Evolutionary conservation across 1,284 basidiomycete species (phyloP).

Genomic region (Sporisorium scitamineum): DNA sequence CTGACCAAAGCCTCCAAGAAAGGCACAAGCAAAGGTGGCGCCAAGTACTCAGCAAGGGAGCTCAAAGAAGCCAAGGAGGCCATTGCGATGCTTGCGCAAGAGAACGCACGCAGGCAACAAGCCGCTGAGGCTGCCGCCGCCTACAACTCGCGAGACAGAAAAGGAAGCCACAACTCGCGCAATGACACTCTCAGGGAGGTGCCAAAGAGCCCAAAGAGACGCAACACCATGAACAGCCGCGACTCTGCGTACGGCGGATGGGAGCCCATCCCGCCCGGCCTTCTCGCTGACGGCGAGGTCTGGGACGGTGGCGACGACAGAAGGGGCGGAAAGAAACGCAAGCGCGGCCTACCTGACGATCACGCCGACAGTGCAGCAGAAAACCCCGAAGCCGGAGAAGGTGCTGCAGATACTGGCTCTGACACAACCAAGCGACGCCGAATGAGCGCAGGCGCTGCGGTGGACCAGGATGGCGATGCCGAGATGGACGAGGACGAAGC

Average conservation of each 20-base stretch:
- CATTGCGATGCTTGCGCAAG: constrained; percentile 59
- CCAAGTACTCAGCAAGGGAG: constrained; percentile 58
- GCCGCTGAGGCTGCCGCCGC: constrained; percentile 37
- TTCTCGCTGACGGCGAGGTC: constrained; percentile 64
- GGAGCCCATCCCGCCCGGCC: constrained; percentile 75
- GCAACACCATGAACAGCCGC: constrained; percentile 92
- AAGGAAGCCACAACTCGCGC: constrained; percentile 24
- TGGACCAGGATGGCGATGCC: constrained; percentile 29
- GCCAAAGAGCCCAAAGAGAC: constrained; percentile 74
- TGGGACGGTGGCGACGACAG: constrained; percentile 67
- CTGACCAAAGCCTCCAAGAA: constrained; percentile 59
- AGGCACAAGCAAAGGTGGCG: constrained; percentile 37
- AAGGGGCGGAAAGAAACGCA: constrained; percentile 55
- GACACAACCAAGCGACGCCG: constrained; percentile 57
- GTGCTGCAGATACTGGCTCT: constrained; percentile 20
- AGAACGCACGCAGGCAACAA: constrained; percentile 61
- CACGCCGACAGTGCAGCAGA: constrained; percentile 26
- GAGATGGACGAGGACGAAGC: constrained; percentile 41
- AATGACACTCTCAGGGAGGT: constrained; percentile 27
- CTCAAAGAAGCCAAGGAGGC: constrained; percentile 67
- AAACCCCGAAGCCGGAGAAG: constrained; percentile 31
- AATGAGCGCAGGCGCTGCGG: constrained; percentile 37
- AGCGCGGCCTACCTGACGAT: constrained; percentile 52
- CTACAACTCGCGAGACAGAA: constrained; percentile 41
- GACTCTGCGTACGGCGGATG: constrained; percentile 92